Evolutionary conservation across 129 eudicot species (phyloP).

Genomic region (Flaveria brownii): DNA sequence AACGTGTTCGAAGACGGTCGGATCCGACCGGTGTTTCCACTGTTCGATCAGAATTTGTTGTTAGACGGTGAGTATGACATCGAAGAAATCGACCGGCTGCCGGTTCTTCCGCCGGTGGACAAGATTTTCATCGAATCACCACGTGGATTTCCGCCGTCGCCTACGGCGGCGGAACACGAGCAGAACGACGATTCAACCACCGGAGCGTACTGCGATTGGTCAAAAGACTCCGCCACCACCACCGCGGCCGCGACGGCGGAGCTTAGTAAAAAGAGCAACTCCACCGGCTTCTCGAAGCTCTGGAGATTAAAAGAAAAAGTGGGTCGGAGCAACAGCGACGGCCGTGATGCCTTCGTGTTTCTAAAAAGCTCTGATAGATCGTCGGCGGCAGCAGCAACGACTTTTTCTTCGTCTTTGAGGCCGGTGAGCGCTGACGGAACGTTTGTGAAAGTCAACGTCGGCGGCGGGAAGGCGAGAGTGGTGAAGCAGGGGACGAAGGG

Average conservation of each 20-base stretch:
- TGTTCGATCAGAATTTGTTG: conserved; percentile 36
- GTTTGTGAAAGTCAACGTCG: conserved; percentile 30
- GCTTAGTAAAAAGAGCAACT: conserved; percentile 71
- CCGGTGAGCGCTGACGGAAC: conserved; percentile 7
- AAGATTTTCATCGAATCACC: conserved; percentile 42
- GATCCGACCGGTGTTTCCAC: conserved; percentile 34
- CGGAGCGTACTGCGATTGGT: conserved; percentile 66
- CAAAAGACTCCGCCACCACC: conserved; percentile 30
- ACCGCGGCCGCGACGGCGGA: conserved; percentile 35
- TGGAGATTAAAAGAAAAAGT: conserved; percentile 71
- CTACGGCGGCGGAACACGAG: conserved; percentile 10
- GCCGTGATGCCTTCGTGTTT: conserved; percentile 88
- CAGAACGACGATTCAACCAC: conserved; percentile 25
- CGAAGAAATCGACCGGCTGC: conserved; percentile 35
- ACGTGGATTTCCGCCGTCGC: conserved; percentile 15
- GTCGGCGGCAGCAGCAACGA: conserved; percentile 2
- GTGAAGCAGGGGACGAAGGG: conserved; percentile 36
- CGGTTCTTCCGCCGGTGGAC: conserved; percentile 46
- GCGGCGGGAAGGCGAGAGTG: conserved; percentile 31
- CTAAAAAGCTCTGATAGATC: conserved; percentile 34
- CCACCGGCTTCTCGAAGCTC: conserved; percentile 91
- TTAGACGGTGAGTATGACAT: conserved; percentile 29
- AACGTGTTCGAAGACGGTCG: conserved; percentile 33
- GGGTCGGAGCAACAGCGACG: conserved; percentile 79
- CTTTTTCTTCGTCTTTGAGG: background rate